Conservation (phyloP, 1,284 basidiomycete species). For the Phylloboletellus chloephorus region DNA sequence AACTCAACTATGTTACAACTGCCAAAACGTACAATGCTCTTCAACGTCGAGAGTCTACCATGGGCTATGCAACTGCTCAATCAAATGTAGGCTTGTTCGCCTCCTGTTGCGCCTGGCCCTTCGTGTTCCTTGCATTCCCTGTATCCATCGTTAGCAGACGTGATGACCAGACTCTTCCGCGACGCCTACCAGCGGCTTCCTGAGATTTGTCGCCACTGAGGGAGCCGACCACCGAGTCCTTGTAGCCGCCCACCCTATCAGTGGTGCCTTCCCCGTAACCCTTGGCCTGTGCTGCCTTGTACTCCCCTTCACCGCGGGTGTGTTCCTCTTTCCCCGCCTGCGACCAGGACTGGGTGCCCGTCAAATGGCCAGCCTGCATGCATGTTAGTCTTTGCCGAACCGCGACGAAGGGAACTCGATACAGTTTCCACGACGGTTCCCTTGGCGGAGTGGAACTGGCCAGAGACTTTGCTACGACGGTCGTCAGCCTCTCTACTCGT, state of each 20-base stretch:
- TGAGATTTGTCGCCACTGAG: constrained; percentile 61
- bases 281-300: constrained; percentile 50
- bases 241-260: constrained; percentile 62
- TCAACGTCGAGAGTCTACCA: neutral
- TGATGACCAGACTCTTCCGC: too few relatives aligned
- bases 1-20: neutral
- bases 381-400: neutral
- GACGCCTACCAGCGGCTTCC: constrained; percentile 46
- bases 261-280: constrained; percentile 52
- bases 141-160: neutral
- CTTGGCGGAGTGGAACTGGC: constrained; percentile 57
- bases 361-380: constrained; percentile 43
- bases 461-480: constrained; percentile 49
- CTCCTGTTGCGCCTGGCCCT: constrained; percentile 53
- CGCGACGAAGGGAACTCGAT: constrained; percentile 1
- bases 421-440: constrained; percentile 58
- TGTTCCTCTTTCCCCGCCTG: constrained; percentile 63
- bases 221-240: constrained; percentile 61
- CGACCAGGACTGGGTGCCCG: constrained; percentile 44
- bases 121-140: constrained; percentile 57
- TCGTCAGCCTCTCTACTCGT: constrained; percentile 5
- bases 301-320: constrained; percentile 56
- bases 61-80: constrained; percentile 3
- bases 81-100: constrained; percentile 37
- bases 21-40: constrained; percentile 4